Evolutionary conservation across 2,329 filamentous ascomycete species (phyloP).

Genomic region (Leptographium radiaticola): DNA sequence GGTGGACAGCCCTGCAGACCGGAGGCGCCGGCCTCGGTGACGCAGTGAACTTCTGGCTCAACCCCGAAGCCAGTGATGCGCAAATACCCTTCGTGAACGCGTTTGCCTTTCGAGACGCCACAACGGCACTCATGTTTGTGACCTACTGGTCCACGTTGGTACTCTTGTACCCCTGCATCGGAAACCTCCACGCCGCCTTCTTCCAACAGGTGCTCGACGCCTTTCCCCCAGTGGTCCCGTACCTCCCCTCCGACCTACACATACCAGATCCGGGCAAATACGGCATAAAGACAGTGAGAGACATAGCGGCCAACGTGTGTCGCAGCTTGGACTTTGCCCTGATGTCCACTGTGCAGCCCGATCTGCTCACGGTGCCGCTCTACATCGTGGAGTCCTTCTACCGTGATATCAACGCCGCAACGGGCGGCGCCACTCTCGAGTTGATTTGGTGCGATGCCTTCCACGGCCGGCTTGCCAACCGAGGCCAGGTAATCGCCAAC

Average conservation of each 20-base stretch:
- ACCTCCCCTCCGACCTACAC: slow-evolving; percentile 17
- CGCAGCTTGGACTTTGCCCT: slow-evolving; percentile 35
- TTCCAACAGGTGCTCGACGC: slow-evolving; percentile 29
- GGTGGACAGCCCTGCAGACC: slow-evolving; percentile 25
- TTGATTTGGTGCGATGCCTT: slow-evolving; percentile 35
- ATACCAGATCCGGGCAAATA: slow-evolving; percentile 24
- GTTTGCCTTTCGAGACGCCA: slow-evolving; percentile 30
- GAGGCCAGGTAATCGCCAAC: slow-evolving; percentile 27
- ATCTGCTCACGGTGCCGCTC: slow-evolving; percentile 30
- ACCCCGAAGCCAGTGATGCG: slow-evolving; percentile 12
- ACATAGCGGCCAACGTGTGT: slow-evolving; percentile 35
- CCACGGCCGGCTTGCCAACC: slow-evolving; percentile 22
- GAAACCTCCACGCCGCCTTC: slow-evolving; percentile 28
- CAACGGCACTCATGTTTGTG: slow-evolving; percentile 32
- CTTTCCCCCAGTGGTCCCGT: slow-evolving; percentile 26
- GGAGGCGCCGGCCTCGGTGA: background rate
- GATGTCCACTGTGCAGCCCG: slow-evolving; percentile 29
- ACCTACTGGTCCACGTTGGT: slow-evolving; percentile 42
- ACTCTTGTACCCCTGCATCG: slow-evolving; percentile 34
- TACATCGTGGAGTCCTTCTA: slow-evolving; percentile 29
- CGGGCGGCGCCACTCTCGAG: slow-evolving; percentile 30
- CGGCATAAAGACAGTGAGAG: slow-evolving; percentile 22
- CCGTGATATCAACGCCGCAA: slow-evolving; percentile 22
- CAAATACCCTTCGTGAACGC: slow-evolving; percentile 30
- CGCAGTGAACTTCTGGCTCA: slow-evolving; percentile 22